Conservation (phyloP, 192 early-diverging fungal species). For the Entomortierella parvispora region DNA sequence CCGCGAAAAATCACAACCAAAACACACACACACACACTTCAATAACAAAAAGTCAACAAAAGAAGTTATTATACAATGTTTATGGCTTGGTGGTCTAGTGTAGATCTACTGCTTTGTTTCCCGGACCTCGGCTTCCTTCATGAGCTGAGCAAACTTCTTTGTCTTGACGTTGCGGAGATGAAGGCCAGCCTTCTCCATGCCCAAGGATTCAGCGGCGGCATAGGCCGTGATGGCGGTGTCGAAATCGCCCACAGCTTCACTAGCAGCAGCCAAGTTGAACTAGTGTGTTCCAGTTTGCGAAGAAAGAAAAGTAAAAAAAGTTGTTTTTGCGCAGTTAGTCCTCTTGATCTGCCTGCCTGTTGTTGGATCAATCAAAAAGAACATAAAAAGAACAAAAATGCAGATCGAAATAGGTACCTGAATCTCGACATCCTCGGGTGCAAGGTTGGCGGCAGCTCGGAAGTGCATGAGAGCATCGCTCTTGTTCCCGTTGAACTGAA, state of each 20-base stretch:
- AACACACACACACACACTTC: no score
- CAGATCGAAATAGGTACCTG: no score
- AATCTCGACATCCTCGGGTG: slow-evolving; percentile 43
- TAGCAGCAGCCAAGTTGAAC: slow-evolving; percentile 47
- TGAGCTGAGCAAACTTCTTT: slow-evolving; percentile 48
- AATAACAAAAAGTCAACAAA: no score
- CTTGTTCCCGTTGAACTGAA: slow-evolving; percentile 36
- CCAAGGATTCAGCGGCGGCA: slow-evolving; percentile 24
- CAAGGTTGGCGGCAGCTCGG: slow-evolving; percentile 44
- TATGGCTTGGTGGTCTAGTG: not conserved
- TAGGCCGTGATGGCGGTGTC: slow-evolving; percentile 41
- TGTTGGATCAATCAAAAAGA: no score
- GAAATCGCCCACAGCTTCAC: slow-evolving; percentile 35
- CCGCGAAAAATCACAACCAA: no score
- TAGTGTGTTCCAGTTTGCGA: no score
- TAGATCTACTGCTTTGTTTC: slow-evolving; percentile 13
- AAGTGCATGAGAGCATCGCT: slow-evolving; percentile 29
- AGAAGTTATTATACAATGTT: not conserved
- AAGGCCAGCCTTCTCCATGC: slow-evolving; percentile 18
- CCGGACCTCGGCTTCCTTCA: slow-evolving; percentile 33
- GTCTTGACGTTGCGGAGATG: slow-evolving; percentile 46
- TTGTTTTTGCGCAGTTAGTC: not conserved
- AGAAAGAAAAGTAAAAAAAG: not conserved
- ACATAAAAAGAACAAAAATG: no score
- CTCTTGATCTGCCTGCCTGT: not conserved